Conservation (phyloP, 768 basidiomycete genomes). For the Mycena belliarum region DNA sequence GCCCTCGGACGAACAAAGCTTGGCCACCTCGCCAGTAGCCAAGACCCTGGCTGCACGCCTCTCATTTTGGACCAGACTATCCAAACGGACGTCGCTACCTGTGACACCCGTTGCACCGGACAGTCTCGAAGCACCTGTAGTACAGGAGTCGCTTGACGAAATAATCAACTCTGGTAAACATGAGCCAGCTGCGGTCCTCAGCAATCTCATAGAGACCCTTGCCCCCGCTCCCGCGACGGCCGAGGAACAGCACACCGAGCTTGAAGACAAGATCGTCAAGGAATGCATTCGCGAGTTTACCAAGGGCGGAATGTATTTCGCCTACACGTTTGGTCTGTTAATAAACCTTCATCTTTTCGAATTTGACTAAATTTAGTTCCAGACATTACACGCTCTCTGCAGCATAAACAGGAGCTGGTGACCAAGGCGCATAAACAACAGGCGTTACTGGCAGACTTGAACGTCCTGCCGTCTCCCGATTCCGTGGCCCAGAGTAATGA, state of each 20-base stretch:
- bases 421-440: slow-evolving; percentile 59
- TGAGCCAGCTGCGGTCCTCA: slow-evolving; percentile 54
- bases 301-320: slow-evolving; percentile 89
- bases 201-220: slow-evolving; percentile 56
- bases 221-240: slow-evolving; percentile 61
- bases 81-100: slow-evolving; percentile 43
- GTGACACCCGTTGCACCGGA: slow-evolving; percentile 6
- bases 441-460: slow-evolving; percentile 59
- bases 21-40: slow-evolving; percentile 52
- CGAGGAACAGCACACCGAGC: slow-evolving; percentile 70
- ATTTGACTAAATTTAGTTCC: slow-evolving; percentile 1
- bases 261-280: slow-evolving; percentile 81
- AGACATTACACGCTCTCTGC: slow-evolving; percentile 85
- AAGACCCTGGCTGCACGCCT: slow-evolving; percentile 65
- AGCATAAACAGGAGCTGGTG: slow-evolving; percentile 73
- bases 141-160: slow-evolving; percentile 36
- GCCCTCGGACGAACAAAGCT: slow-evolving; percentile 49
- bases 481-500: slow-evolving; percentile 25
- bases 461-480: slow-evolving; percentile 45
- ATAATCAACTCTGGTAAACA: slow-evolving; percentile 48
- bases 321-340: slow-evolving; percentile 76
- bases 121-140: slow-evolving; percentile 1
- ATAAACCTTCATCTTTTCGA: not conserved
- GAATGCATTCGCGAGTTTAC: slow-evolving; percentile 77
- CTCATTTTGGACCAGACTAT: slow-evolving; percentile 73